Conservation (phyloP, 1,139 yeast species). For the Hemisphaericaspora xylofermentans region DNA sequence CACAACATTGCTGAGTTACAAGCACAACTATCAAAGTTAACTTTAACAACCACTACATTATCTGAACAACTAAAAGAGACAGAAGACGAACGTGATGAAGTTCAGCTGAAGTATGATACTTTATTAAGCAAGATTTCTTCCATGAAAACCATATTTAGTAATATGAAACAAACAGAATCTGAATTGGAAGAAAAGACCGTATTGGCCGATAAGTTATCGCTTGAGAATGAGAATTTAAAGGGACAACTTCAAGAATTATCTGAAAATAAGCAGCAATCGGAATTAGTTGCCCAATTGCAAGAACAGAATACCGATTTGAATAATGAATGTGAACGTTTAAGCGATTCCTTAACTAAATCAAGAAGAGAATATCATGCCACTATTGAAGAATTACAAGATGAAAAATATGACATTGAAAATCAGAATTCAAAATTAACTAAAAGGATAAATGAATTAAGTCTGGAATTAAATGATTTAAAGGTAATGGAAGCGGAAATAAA, state of each 20-base stretch:
- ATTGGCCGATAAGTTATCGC: slow-evolving; percentile 25
- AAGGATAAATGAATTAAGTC: slow-evolving; percentile 39
- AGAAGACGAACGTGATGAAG: slow-evolving; percentile 58
- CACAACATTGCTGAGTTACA: background rate
- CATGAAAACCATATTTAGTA: slow-evolving; percentile 73
- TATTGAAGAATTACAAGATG: slow-evolving; percentile 44
- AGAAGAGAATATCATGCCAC: slow-evolving; percentile 48
- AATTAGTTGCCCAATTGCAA: slow-evolving; percentile 14
- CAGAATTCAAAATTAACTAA: slow-evolving; percentile 33
- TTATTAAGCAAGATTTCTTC: slow-evolving; percentile 72
- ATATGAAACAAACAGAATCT: slow-evolving; percentile 73
- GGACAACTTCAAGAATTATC: slow-evolving; percentile 8
- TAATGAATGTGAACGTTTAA: slow-evolving; percentile 64
- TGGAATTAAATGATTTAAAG: slow-evolving; percentile 46
- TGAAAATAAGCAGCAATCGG: slow-evolving; percentile 26
- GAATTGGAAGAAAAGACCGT: slow-evolving; percentile 64
- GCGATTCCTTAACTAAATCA: slow-evolving; percentile 46
- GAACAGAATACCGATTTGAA: slow-evolving; percentile 58
- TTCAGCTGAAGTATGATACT: slow-evolving; percentile 72
- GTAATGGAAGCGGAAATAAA: slow-evolving; percentile 49
- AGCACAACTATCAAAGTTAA: background rate
- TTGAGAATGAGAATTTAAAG: slow-evolving; percentile 30
- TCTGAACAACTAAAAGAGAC: slow-evolving; percentile 12
- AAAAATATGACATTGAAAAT: slow-evolving; percentile 46
- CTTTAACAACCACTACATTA: slow-evolving; percentile 5